Conservation (phyloP, 2,329 filamentous ascomycete genomes). For the Verticillium nonalfalfae region DNA sequence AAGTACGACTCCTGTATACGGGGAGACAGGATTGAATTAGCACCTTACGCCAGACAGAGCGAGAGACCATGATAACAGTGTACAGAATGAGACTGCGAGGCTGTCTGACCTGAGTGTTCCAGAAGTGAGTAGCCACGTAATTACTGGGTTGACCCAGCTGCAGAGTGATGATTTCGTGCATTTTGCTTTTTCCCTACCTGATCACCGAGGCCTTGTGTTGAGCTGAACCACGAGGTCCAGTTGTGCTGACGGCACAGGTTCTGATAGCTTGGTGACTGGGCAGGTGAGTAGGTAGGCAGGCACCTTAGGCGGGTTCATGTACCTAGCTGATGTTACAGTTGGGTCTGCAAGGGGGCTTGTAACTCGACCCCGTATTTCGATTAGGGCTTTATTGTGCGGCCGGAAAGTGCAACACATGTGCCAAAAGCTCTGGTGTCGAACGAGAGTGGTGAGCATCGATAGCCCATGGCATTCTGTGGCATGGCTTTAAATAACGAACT, state of each 20-base stretch:
- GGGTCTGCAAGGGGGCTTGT: not conserved
- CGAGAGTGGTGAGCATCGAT: no score
- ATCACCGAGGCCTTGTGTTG: not conserved
- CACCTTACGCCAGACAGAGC: not conserved
- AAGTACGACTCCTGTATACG: conserved; percentile 83
- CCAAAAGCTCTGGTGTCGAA: no score
- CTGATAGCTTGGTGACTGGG: not conserved
- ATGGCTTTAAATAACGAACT: no score
- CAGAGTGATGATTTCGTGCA: conserved; percentile 93
- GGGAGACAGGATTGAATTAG: conserved; percentile 8
- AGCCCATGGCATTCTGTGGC: no score
- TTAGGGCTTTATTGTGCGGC: not conserved
- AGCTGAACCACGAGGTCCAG: not conserved
- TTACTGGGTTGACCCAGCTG: conserved; percentile 93
- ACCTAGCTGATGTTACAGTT: not conserved
- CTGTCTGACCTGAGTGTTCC: conserved; percentile 76
- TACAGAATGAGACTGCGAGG: not conserved
- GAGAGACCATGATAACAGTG: not conserved
- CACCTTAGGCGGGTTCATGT: no score
- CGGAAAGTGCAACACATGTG: no score
- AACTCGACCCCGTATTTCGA: not conserved
- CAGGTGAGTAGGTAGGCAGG: not conserved
- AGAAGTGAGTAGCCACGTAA: conserved; percentile 92
- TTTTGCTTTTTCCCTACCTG: conserved; percentile 27
- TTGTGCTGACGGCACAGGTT: not conserved